Percentiles rank a stretch among this genome's conserved stretches.
Conservation (phyloP, 495 filamentous ascomycete genomes). For the Glonium stellatum region DNA sequence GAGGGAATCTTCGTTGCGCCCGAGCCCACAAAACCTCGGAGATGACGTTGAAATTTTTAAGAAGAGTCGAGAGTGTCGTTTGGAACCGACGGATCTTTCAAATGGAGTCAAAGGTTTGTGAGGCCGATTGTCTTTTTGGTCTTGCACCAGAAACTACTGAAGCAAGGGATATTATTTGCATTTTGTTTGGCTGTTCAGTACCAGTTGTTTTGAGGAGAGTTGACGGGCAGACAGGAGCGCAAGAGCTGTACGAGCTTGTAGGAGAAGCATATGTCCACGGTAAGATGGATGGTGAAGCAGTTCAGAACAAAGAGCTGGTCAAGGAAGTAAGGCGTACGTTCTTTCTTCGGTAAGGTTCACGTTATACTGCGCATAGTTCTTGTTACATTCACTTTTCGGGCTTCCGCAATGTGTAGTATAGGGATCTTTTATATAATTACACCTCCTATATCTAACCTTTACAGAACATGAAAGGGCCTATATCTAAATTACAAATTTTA, state of each 20-base stretch:
- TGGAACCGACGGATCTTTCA: conserved; percentile 33
- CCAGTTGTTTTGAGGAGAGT: neutral
- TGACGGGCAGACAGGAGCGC: neutral
- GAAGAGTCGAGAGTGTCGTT: conserved; percentile 35
- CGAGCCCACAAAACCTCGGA: conserved; percentile 10
- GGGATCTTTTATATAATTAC: no score
- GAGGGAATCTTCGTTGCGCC: conserved; percentile 31
- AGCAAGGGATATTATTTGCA: neutral
- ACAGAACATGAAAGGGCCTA: no score
- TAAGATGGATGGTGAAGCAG: neutral
- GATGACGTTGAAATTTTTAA: conserved; percentile 32
- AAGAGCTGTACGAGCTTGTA: neutral
- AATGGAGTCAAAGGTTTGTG: conserved; percentile 7
- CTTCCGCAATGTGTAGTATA: no score
- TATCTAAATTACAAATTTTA: no score
- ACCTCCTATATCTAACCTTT: no score
- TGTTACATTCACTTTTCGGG: no score
- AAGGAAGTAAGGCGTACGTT: no score
- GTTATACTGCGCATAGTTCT: no score
- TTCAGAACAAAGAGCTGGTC: no score
- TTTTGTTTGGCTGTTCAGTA: neutral
- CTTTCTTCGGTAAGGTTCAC: no score
- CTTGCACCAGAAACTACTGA: neutral
- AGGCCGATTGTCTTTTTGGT: neutral
- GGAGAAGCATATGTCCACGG: neutral